Conservation (phyloP, 208 protist species). For the Naegleria gruberi region DNA sequence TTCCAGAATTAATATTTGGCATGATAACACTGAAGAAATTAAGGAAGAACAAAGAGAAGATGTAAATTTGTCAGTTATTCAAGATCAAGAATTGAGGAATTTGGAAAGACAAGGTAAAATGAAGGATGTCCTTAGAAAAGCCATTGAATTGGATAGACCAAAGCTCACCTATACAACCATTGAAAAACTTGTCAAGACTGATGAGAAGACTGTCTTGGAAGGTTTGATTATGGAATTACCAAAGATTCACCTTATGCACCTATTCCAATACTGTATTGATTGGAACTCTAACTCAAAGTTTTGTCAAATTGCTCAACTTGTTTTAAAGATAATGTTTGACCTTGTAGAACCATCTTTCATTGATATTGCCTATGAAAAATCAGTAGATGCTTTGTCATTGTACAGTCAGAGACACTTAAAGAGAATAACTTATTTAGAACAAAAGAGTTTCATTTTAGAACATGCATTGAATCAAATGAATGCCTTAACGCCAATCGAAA, state of each 20-base stretch:
- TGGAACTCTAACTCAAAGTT: slow-evolving; percentile 22
- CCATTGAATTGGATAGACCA: slow-evolving; percentile 5
- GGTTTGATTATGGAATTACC: background rate
- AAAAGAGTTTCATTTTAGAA: background rate
- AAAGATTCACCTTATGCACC: background rate
- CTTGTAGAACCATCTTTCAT: background rate
- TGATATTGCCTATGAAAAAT: slow-evolving; percentile 12
- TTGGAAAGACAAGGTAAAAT: background rate
- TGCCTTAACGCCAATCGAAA: background rate
- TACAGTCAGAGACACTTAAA: slow-evolving; percentile 10
- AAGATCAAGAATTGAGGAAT: slow-evolving; percentile 6
- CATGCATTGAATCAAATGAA: background rate
- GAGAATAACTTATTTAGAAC: background rate
- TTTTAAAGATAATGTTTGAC: background rate
- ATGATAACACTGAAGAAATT: background rate
- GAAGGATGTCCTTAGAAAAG: background rate
- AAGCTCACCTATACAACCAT: background rate
- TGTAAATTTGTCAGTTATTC: background rate
- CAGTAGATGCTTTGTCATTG: background rate
- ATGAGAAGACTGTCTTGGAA: background rate
- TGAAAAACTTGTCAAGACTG: background rate
- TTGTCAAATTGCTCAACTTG: background rate
- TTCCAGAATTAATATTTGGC: background rate
- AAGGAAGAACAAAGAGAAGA: background rate
- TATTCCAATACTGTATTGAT: slow-evolving; percentile 23